These are phyloP conservation scores for Apiotrichum gamsii DNA, from an alignment of 1,284 basidiomycete species.

Conservation along the genomic window DNA sequence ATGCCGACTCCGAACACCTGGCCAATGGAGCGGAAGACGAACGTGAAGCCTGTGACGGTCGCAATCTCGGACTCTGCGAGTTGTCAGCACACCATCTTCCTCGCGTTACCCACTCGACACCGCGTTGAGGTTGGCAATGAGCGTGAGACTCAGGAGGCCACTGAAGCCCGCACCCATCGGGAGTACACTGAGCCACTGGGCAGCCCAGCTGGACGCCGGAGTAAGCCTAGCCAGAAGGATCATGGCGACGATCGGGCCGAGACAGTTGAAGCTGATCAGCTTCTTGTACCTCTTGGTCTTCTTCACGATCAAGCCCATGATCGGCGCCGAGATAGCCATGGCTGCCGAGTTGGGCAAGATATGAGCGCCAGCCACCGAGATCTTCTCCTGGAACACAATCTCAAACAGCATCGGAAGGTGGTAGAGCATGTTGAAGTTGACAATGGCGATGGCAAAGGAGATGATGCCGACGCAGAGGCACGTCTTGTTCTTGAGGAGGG, in stretches of 20 bases:
- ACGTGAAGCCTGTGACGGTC: conserved; percentile 23
- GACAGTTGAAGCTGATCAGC: conserved; percentile 19
- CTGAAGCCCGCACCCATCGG: conserved; percentile 29
- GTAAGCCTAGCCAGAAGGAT: conserved; percentile 13
- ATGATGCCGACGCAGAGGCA: conserved; percentile 29
- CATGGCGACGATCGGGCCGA: conserved; percentile 28
- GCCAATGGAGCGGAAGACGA: conserved; percentile 26
- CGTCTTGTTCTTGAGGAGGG: conserved; percentile 17
- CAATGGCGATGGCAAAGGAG: conserved; percentile 22
- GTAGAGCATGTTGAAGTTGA: conserved; percentile 35
- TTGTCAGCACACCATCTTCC: background rate
- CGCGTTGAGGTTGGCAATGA: conserved; percentile 26
- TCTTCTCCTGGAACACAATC: conserved; percentile 21
- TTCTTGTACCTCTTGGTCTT: conserved; percentile 23
- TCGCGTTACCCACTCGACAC: conserved; percentile 16
- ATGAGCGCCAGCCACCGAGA: conserved; percentile 24
- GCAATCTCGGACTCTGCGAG: conserved; percentile 20
- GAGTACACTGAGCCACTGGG: conserved; percentile 25
- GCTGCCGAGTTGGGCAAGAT: conserved; percentile 25
- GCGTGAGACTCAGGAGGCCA: conserved; percentile 21
- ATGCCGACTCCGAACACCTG: conserved; percentile 30
- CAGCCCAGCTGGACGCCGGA: conserved; percentile 8
- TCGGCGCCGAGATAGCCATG: conserved; percentile 25
- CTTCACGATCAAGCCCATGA: conserved; percentile 22
- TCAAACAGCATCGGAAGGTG: conserved; percentile 30